Conservation (phyloP, 2,329 filamentous ascomycete genomes). For the Arthrobotrys conoides region DNA sequence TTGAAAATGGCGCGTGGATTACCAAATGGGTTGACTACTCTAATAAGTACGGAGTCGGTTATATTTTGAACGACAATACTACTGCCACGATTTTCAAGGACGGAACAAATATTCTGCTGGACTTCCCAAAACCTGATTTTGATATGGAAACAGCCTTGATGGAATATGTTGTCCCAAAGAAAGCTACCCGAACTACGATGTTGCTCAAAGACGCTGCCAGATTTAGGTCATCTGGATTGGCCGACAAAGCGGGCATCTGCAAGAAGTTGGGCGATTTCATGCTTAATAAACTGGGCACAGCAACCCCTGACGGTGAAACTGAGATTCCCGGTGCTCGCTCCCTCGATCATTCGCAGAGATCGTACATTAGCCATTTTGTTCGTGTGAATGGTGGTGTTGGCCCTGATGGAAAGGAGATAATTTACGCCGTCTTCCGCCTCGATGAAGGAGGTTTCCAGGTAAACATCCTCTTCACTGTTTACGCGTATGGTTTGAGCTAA, state of each 20-base stretch:
- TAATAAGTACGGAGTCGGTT: conserved; percentile 86
- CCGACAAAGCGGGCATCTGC: conserved; percentile 70
- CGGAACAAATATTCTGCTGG: conserved; percentile 64
- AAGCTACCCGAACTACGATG: conserved; percentile 47
- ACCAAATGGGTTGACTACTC: conserved; percentile 89
- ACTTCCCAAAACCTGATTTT: conserved; percentile 62
- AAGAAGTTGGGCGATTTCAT: conserved; percentile 83
- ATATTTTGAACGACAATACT: conserved; percentile 85
- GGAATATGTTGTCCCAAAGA: conserved; percentile 53
- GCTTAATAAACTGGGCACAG: conserved; percentile 66
- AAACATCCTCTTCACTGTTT: conserved; percentile 62
- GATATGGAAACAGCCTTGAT: conserved; percentile 40
- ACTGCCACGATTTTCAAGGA: conserved; percentile 76
- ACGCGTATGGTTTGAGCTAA: conserved; percentile 22
- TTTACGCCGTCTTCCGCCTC: conserved; percentile 69
- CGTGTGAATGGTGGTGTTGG: conserved; percentile 44
- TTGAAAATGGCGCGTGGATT: conserved; percentile 62
- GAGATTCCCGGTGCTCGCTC: conserved; percentile 42
- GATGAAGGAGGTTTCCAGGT: conserved; percentile 83
- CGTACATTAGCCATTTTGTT: conserved; percentile 63
- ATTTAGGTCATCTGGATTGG: conserved; percentile 60
- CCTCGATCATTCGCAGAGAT: conserved; percentile 36
- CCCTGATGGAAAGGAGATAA: conserved; percentile 59
- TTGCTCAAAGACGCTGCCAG: conserved; percentile 62
- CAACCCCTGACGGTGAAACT: conserved; percentile 56